Conservation (phyloP, 2,329 filamentous ascomycete genomes). For the Paramyrothecium sp. region DNA sequence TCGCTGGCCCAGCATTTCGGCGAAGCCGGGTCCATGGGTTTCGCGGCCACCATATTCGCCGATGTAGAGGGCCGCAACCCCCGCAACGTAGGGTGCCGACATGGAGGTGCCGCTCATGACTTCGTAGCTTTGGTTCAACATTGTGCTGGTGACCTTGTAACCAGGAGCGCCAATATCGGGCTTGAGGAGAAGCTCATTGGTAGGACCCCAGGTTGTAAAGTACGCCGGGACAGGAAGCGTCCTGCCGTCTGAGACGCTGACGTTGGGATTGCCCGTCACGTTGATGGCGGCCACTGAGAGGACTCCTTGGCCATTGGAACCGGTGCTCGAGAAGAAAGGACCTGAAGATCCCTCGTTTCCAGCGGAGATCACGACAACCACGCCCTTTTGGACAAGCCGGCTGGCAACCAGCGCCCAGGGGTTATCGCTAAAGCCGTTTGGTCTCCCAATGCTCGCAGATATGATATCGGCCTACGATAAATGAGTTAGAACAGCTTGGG, state of each 20-base stretch:
- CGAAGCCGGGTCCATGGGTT: slow-evolving; percentile 32
- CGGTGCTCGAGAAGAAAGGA: slow-evolving; percentile 40
- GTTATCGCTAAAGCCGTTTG: slow-evolving; percentile 37
- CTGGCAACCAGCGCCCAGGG: slow-evolving; percentile 41
- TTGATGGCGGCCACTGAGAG: slow-evolving; percentile 35
- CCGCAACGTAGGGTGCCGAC: slow-evolving; percentile 53
- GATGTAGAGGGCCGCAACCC: slow-evolving; percentile 46
- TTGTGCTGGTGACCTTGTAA: slow-evolving; percentile 48
- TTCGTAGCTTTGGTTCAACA: slow-evolving; percentile 39
- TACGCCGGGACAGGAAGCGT: slow-evolving; percentile 34
- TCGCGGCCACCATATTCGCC: slow-evolving; percentile 38
- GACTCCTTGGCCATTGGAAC: slow-evolving; percentile 29
- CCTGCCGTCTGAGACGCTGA: slow-evolving; percentile 21
- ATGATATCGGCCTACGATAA: slow-evolving; percentile 39
- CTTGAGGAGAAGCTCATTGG: slow-evolving; percentile 49
- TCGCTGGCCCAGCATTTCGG: slow-evolving; percentile 28
- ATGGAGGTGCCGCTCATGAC: slow-evolving; percentile 54
- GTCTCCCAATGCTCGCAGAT: slow-evolving; percentile 36
- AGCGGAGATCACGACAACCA: slow-evolving; percentile 48
- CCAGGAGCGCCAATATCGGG: slow-evolving; percentile 50
- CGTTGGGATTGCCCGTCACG: slow-evolving; percentile 40
- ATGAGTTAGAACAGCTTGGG: background rate
- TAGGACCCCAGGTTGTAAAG: slow-evolving; percentile 52
- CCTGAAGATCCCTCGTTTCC: slow-evolving; percentile 50
- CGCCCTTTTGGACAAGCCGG: slow-evolving; percentile 40